These are phyloP conservation scores for Xylariaceae sp. DNA, from an alignment of 2,329 filamentous ascomycete species.

Conservation along the genomic window DNA sequence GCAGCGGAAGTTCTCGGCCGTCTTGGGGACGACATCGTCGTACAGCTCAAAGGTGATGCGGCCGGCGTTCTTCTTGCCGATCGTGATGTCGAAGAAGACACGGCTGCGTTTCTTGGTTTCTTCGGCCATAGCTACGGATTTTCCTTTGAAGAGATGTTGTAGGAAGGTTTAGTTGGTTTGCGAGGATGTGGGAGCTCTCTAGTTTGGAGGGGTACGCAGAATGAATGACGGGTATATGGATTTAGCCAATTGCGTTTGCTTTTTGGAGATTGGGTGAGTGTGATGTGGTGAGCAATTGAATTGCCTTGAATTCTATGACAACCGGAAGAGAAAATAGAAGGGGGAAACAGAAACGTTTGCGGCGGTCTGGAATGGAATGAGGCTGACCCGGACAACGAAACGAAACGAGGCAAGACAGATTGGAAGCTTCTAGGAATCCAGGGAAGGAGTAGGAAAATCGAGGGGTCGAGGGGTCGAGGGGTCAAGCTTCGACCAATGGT, in stretches of 20 bases:
- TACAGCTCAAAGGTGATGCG: slow-evolving; percentile 88
- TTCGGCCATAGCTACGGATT: slow-evolving; percentile 40
- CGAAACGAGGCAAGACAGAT: too few species aligned
- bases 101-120: slow-evolving; percentile 68
- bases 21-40: slow-evolving; percentile 83
- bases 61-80: slow-evolving; percentile 75
- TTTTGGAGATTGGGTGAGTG: too few species aligned
- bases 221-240: too few species aligned
- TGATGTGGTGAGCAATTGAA: background rate
- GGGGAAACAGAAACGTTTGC: slow-evolving; percentile 8
- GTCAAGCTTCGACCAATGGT: slow-evolving; percentile 22
- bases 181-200: background rate
- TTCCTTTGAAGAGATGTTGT: background rate
- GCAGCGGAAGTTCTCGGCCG: slow-evolving; percentile 92
- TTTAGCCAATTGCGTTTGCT: too few species aligned
- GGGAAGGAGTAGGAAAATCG: slow-evolving; percentile 11
- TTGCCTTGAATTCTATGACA: background rate
- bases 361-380: slow-evolving; percentile 8
- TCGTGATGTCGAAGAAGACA: slow-evolving; percentile 92
- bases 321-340: background rate
- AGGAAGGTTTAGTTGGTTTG: background rate
- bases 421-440: slow-evolving; percentile 33
- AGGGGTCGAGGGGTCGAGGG: slow-evolving; percentile 22
- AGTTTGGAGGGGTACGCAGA: too few species aligned
- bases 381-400: slow-evolving; percentile 15